These are phyloP conservation scores for Xylaria sp. DNA, from an alignment of 2,329 filamentous ascomycete genomes.

Conservation along the genomic window DNA sequence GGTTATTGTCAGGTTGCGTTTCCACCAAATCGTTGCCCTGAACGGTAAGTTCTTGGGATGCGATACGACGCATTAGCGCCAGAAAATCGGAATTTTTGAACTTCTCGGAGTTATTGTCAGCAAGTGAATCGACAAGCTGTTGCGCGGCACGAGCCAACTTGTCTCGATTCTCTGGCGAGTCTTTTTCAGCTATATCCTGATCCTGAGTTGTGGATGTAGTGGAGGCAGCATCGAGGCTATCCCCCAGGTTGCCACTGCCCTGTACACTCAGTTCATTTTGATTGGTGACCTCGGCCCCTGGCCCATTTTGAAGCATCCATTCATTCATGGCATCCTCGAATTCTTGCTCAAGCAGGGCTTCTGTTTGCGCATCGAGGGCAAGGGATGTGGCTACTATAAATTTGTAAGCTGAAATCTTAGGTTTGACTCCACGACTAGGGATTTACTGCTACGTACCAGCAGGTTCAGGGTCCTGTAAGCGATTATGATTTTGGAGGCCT, in stretches of 20 bases:
- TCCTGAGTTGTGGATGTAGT: background rate
- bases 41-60: constrained; percentile 73
- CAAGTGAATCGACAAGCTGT: constrained; percentile 71
- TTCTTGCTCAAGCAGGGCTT: constrained; percentile 22
- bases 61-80: constrained; percentile 75
- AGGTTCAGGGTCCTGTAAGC: background rate
- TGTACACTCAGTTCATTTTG: background rate
- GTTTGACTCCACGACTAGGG: background rate
- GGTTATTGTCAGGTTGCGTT: background rate
- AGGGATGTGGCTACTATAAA: background rate
- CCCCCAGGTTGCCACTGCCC: constrained; percentile 17
- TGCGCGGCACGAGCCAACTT: constrained; percentile 76
- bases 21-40: constrained; percentile 71
- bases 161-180: constrained; percentile 41
- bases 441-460: constrained; percentile 8
- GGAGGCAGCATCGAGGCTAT: background rate
- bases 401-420: constrained; percentile 3
- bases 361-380: constrained; percentile 3
- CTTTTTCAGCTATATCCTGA: constrained; percentile 3
- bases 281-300: constrained; percentile 1
- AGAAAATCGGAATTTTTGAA: constrained; percentile 82
- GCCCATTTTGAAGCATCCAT: constrained; percentile 32
- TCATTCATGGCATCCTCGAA: constrained; percentile 32
- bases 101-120: constrained; percentile 71
- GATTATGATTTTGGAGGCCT: background rate